Evolutionary conservation across 2,329 filamentous ascomycete species (phyloP), one percentile per base, ranked within the genome.

Genomic region (Phaeophleospora eucalypticola): DNA sequence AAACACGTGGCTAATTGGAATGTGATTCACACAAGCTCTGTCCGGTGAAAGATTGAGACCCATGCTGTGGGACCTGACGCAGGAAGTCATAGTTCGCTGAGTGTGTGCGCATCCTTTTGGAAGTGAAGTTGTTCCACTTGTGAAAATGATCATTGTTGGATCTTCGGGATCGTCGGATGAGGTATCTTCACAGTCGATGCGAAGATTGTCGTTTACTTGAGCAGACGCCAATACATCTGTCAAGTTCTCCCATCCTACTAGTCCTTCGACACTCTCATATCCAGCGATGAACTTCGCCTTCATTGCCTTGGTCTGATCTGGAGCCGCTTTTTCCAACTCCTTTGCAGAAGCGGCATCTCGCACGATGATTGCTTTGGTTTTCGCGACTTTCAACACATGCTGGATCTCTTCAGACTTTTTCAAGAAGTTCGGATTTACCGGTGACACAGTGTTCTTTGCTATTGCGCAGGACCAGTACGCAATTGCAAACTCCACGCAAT

Each of bases 331-430:
- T n/a, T n/a, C n/a, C n/a, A n/a, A n/a, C n/a, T n/a, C 35, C 2
- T 27, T 18, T 21, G 42, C 47, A 41, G 45, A 42, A 8, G 37
- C 20, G 12, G 14, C 47, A 38, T 49, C 47, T 38, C 47, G 36
- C 4, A 19, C 41, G 14, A 43, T 19, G 4, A 43, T 3, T 14
- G 20, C 32, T 18, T 17, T 27, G 4, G 36, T 19, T 17, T 48
- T 19, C 9, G 36, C 40, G 8, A 37, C 15, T 16, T 18, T 14
- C 15, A 43, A 41, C 38, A 48, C 36, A 44, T 48, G 41, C 15
- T 40, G 15, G 20, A 40, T 27, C 8, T 48, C 46, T 2, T 48
- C 41, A 2, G 19, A 7, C 36, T 48, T 48, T 1, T 12, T 14
- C 2, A 34, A 40, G 12, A 48, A 18, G 4, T 8, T 27, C 12